These are phyloP conservation scores for Aspergillus eucalypticola DNA, from an alignment of 2,329 filamentous ascomycete species.

Conservation along the genomic window DNA sequence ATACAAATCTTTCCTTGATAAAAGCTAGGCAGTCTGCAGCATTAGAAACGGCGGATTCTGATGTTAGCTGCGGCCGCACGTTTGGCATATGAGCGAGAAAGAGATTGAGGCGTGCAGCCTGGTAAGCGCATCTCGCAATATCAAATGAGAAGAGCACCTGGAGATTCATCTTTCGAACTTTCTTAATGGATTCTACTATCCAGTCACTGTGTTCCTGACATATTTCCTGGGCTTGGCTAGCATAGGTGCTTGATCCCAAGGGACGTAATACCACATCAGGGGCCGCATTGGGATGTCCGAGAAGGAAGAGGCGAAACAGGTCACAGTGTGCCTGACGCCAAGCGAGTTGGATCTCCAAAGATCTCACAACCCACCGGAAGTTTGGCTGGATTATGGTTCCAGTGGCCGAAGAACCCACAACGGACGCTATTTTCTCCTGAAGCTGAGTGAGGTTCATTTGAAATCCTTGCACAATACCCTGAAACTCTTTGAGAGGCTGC, in stretches of 20 bases:
- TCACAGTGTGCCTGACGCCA: not conserved
- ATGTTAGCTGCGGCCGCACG: no score
- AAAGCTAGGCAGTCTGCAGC: not conserved
- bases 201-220: conserved; percentile 4
- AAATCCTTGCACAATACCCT: not conserved
- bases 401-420: not conserved
- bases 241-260: not conserved
- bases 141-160: not conserved
- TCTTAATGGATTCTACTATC: not conserved
- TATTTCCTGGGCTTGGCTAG: not conserved
- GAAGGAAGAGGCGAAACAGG: not conserved
- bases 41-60: not conserved
- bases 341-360: not conserved
- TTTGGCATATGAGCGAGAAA: not conserved
- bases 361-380: not conserved
- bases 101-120: not conserved
- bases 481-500: not conserved
- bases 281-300: not conserved
- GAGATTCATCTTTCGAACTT: not conserved
- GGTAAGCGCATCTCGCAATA: conserved; percentile 1
- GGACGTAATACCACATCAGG: not conserved
- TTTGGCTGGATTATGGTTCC: not conserved
- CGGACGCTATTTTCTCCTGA: not conserved
- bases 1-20: not conserved
- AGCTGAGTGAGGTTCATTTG: not conserved